A percentile compares a stretch with the other conserved stretches of the same genome.
phyloP scores from a whole-genome alignment of 129 eudicot genomes.

The Flaveria robusta region DNA sequence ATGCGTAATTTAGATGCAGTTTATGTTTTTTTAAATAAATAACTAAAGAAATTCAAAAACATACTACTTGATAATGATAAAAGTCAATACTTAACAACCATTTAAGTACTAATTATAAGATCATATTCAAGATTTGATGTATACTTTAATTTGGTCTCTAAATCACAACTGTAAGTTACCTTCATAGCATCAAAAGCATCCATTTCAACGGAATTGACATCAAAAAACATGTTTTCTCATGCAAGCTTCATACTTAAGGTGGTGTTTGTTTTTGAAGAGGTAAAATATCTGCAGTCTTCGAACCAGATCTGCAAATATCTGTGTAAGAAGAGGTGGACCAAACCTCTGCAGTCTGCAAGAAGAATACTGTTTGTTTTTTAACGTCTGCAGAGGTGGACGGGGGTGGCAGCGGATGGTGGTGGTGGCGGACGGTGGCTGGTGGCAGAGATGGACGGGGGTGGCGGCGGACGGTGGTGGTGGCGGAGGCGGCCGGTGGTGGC shows the following conservation, averaged over 20 bases:
- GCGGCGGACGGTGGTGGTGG: too few relatives aligned
- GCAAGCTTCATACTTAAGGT: slow-evolving; percentile 87
- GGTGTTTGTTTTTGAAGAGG: too few relatives aligned
- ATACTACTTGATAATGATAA: not conserved
- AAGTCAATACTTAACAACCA: slow-evolving; percentile 3
- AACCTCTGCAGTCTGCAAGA: too few relatives aligned
- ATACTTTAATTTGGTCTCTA: not conserved
- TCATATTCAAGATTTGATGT: not conserved
- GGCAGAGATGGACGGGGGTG: too few relatives aligned
- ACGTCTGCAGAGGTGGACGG: too few relatives aligned
- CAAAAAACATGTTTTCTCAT: slow-evolving; percentile 86
- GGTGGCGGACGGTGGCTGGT: too few relatives aligned
- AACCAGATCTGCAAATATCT: too few relatives aligned
- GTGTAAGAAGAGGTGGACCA: too few relatives aligned
- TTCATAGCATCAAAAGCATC: slow-evolving; percentile 66
- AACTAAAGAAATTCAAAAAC: not conserved
- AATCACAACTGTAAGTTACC: slow-evolving; percentile 37
- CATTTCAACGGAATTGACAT: slow-evolving; percentile 85
- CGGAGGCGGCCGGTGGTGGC: too few relatives aligned
- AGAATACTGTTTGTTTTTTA: too few relatives aligned
- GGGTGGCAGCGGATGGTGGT: too few relatives aligned
- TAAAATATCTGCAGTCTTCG: too few relatives aligned
- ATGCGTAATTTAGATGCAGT: not conserved
- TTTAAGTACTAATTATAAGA: not conserved
- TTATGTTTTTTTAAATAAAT: slow-evolving; percentile 3